Conservation (phyloP, 2,329 filamentous ascomycete species). For the Phialophora chinensis region DNA sequence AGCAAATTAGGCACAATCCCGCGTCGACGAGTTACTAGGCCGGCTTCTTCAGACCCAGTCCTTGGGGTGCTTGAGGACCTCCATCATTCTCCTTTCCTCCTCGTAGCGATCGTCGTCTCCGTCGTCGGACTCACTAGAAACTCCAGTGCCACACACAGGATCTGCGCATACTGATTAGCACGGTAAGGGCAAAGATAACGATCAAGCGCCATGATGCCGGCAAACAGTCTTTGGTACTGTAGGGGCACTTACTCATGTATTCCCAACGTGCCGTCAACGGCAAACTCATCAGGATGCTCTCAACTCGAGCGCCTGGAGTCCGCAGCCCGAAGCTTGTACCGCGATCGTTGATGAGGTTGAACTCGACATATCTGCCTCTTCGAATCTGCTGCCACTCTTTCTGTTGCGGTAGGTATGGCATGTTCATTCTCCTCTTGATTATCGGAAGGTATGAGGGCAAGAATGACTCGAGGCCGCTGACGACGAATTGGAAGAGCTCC, state of each 20-base stretch:
- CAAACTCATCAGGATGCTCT: slow-evolving; percentile 97
- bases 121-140: slow-evolving; percentile 52
- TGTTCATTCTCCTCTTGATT: slow-evolving; percentile 83
- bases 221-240: not conserved
- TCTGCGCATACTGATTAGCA: not conserved
- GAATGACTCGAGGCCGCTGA: slow-evolving; percentile 84
- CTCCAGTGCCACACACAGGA: slow-evolving; percentile 51
- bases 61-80: slow-evolving; percentile 67
- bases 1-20: not conserved
- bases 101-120: slow-evolving; percentile 45
- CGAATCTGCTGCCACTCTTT: slow-evolving; percentile 97
- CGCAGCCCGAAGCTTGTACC: slow-evolving; percentile 94
- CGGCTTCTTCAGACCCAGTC: slow-evolving; percentile 61
- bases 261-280: slow-evolving; percentile 91
- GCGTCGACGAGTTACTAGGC: not conserved
- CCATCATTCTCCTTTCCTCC: slow-evolving; percentile 76
- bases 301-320: slow-evolving; percentile 86
- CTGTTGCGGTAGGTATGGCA: slow-evolving; percentile 83
- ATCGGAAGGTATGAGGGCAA: slow-evolving; percentile 91
- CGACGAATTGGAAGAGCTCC: slow-evolving; percentile 85
- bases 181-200: not conserved
- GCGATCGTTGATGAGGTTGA: slow-evolving; percentile 95
- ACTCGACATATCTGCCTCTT: slow-evolving; percentile 95
- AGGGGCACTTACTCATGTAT: slow-evolving; percentile 71
- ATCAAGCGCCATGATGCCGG: not conserved